These are phyloP conservation scores for Thielaviopsis musarum DNA, from an alignment of 2,329 filamentous ascomycete species.

Conservation along the genomic window DNA sequence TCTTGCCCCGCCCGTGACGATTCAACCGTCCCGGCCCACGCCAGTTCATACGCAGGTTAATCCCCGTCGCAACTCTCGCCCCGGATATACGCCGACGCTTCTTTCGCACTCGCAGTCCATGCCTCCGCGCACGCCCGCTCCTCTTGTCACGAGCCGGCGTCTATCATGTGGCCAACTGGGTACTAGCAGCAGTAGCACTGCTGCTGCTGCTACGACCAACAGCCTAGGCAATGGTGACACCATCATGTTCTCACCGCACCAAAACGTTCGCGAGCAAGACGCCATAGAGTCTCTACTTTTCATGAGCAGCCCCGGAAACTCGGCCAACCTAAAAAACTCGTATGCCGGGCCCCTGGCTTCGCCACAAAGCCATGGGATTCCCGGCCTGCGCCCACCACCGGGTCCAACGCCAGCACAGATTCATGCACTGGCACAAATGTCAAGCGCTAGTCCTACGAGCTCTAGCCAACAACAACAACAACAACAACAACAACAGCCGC, in stretches of 20 bases:
- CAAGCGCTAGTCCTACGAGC: slow-evolving; percentile 8
- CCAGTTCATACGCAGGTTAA: slow-evolving; percentile 20
- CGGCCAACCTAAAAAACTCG: slow-evolving; percentile 40
- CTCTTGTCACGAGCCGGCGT: slow-evolving; percentile 16
- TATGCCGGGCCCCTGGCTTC: slow-evolving; percentile 28
- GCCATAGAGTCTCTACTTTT: slow-evolving; percentile 67
- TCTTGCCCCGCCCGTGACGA: slow-evolving; percentile 37
- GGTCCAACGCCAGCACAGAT: not conserved
- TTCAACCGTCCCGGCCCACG: slow-evolving; percentile 29
- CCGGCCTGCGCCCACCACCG: slow-evolving; percentile 13
- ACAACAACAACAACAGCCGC: slow-evolving; percentile 12
- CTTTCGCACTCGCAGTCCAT: slow-evolving; percentile 32
- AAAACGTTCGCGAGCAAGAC: slow-evolving; percentile 58
- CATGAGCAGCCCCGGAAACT: slow-evolving; percentile 65
- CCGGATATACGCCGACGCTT: slow-evolving; percentile 31
- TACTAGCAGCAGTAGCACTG: not conserved
- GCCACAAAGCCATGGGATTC: slow-evolving; percentile 12
- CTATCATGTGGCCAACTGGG: slow-evolving; percentile 22
- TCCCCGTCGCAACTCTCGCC: slow-evolving; percentile 33
- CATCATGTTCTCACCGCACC: slow-evolving; percentile 50
- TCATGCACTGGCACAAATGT: not conserved
- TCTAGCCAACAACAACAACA: slow-evolving; percentile 9
- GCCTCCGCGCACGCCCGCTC: slow-evolving; percentile 17
- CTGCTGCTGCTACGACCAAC: not conserved
- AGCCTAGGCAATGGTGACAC: slow-evolving; percentile 24